phyloP scores from a whole-genome alignment of 306 rosid genomes.

The Fragaria iinumae region DNA sequence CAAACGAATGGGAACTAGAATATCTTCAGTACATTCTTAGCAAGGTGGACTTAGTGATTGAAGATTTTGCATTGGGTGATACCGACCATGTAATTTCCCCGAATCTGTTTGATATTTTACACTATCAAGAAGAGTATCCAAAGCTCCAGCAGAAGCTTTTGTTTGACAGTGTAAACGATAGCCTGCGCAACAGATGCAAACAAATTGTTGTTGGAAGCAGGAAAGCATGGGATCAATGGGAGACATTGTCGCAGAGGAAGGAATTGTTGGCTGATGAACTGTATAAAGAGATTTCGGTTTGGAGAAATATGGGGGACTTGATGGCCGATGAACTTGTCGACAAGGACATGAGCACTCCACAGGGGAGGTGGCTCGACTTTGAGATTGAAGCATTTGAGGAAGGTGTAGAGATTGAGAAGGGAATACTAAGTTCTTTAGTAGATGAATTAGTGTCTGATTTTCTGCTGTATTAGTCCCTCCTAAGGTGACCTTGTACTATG shows the following conservation, averaged over 20 bases:
- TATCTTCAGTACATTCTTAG: constrained; percentile 53
- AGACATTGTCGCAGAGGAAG: constrained; percentile 37
- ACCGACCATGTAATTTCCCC: constrained; percentile 42
- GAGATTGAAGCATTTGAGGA: constrained; percentile 62
- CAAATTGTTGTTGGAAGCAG: constrained; percentile 47
- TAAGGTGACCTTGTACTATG: constrained; percentile 8
- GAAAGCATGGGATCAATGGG: constrained; percentile 50
- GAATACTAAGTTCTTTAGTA: constrained; percentile 47
- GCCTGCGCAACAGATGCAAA: constrained; percentile 45
- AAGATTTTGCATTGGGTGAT: constrained; percentile 48
- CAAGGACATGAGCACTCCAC: constrained; percentile 73
- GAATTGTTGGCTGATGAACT: constrained; percentile 57
- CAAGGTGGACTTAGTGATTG: constrained; percentile 47
- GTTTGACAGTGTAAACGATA: constrained; percentile 58
- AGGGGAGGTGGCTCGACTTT: constrained; percentile 77
- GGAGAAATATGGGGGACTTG: constrained; percentile 57
- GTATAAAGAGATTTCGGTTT: constrained; percentile 50
- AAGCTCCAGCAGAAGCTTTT: constrained; percentile 54
- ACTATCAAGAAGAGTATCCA: constrained; percentile 42
- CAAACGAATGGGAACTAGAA: constrained; percentile 59
- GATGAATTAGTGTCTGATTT: constrained; percentile 67
- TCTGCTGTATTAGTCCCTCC: constrained; percentile 30
- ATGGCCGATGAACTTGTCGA: constrained; percentile 73
- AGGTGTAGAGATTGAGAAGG: constrained; percentile 55
- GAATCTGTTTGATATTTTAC: constrained; percentile 54